Base-by-base conservation (phyloP, 129 eudicot genomes). In the Chrysanthemum makinoi region DNA sequence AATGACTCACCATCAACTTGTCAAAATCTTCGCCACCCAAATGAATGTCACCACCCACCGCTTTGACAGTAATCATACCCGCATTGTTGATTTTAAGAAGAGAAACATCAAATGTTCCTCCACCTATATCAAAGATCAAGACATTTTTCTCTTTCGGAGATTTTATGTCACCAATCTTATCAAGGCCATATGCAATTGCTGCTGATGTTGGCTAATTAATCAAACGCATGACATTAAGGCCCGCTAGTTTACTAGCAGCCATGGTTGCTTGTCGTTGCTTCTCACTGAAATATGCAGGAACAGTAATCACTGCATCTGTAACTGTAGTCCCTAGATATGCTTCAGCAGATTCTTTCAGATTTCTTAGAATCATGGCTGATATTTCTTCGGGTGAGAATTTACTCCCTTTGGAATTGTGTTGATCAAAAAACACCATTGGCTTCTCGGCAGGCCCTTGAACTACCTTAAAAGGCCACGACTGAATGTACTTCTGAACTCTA, bases 241-340 rank as follows among this genome's bases (percentile, higher is more conserved):
- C 76, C 0, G 49, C 67, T 24, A 72, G 4, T 10, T 0, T n/a
- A 15, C 59, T 68, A 15, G 77, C 77, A 72, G 46, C 77, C 59
- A 43, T 72, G 7, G 77, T 60, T 10, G 77, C 59, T 12, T 59
- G 68, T 15, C 77, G 60, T 58, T 72, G 77, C 10, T 26, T 24
- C 35, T 73, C 62, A 48, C 18, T 73, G 51, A 73, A 73, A 73
- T 73, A 73, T 3, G 77, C 62, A 28, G 77, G 77, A 62, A 73
- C 77, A 6, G 70, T 73, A 16, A 73, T 73, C 2, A 63, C 78
- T 0, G 78, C 72, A 44, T 74, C 24, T 10, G 53, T 33, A 15
- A 74, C 78, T 4, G n/a, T 64, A 8, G 72, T 64, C 35, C 63
- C 78, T 9, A 64, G 55, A 5, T 10, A 74, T 54, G 54, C 53